Conservation (phyloP, 164 flowering plant species). For the Stephania japonica region DNA sequence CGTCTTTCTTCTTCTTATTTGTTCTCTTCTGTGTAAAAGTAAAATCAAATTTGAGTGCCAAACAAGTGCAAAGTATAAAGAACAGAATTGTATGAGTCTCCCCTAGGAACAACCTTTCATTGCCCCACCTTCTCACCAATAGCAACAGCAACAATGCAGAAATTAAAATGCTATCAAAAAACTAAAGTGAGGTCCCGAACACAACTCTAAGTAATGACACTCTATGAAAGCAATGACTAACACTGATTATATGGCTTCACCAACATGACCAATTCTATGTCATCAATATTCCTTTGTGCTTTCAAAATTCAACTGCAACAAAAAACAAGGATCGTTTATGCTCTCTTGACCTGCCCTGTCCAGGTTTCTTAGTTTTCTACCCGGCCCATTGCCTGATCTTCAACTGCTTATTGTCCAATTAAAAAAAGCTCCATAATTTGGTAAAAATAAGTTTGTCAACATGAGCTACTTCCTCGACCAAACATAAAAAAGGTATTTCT, state of each 20-base stretch:
- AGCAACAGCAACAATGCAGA: not conserved
- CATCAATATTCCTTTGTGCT: not conserved
- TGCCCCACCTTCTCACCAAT: not conserved
- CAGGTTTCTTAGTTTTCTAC: not conserved
- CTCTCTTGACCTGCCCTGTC: not conserved
- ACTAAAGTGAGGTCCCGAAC: not conserved
- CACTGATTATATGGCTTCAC: not conserved
- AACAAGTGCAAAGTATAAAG: not conserved
- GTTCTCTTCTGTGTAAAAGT: not conserved
- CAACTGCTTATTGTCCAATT: not conserved
- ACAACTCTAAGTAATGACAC: not conserved
- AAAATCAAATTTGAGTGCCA: not conserved
- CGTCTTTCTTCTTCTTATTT: not conserved
- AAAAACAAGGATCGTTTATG: not conserved
- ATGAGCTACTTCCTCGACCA: not conserved
- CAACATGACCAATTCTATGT: not conserved
- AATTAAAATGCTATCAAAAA: too few relatives aligned
- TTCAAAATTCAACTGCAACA: not conserved
- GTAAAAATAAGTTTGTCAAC: not conserved
- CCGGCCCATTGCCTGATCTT: not conserved
- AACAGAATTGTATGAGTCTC: not conserved
- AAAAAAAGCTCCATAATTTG: not conserved
- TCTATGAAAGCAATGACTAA: not conserved
- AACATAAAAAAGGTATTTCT: not conserved
- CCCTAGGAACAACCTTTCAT: not conserved